A percentile compares a stretch with the other conserved stretches of the same genome.
Evolutionary conservation across 495 filamentous ascomycete species (phyloP).

Genomic region (Parathielavia appendiculata): DNA sequence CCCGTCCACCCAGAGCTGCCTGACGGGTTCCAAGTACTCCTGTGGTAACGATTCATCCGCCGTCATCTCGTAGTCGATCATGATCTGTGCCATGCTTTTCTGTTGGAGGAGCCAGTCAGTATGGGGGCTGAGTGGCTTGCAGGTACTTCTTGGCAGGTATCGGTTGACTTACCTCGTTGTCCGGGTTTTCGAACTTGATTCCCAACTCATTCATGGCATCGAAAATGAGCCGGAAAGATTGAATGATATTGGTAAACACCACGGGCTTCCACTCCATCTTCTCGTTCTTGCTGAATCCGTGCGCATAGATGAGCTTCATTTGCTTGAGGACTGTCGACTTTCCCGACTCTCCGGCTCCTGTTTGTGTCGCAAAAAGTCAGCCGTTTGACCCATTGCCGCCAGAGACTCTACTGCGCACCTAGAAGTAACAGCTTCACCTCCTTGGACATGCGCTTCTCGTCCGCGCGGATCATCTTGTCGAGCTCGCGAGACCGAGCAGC

Average conservation of each 20-base stretch:
- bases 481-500: constrained; percentile 58
- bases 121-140: neutral
- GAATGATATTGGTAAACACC: constrained; percentile 87
- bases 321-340: constrained; percentile 99
- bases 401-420: constrained; percentile 48
- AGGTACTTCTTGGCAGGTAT: neutral
- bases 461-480: constrained; percentile 68
- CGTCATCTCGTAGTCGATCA: constrained; percentile 68
- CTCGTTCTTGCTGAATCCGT: constrained; percentile 87
- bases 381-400: neutral
- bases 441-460: constrained; percentile 73
- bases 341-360: constrained; percentile 94
- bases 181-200: constrained; percentile 67
- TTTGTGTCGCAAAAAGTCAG: neutral
- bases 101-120: constrained; percentile 20
- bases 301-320: constrained; percentile 96
- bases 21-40: constrained; percentile 71
- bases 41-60: constrained; percentile 66
- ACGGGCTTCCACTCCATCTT: constrained; percentile 89
- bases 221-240: constrained; percentile 81
- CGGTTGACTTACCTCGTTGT: constrained; percentile 62
- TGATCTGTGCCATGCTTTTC: constrained; percentile 51
- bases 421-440: constrained; percentile 82
- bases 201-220: constrained; percentile 89
- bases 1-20: constrained; percentile 73